Conservation (phyloP, 2,329 filamentous ascomycete genomes). For the Fusarium pseudoanthophilum region DNA sequence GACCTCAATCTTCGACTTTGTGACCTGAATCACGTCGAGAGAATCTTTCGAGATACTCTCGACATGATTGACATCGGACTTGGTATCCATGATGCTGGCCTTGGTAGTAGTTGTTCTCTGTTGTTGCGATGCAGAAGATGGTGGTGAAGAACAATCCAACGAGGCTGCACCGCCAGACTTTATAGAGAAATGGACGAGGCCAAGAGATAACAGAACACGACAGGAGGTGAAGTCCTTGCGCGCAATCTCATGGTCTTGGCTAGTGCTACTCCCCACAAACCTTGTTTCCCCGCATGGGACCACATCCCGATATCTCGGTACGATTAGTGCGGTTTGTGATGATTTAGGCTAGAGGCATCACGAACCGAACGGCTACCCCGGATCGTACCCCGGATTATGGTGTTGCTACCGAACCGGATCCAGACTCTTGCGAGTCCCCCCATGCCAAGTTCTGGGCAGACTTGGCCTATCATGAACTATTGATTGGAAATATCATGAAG, state of each 20-base stretch:
- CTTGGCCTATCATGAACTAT: slow-evolving; percentile 3
- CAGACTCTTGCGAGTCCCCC: background rate
- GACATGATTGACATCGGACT: slow-evolving; percentile 32
- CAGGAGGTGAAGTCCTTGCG: background rate
- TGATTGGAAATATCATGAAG: background rate
- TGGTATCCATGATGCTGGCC: slow-evolving; percentile 29
- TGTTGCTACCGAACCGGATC: slow-evolving; percentile 33
- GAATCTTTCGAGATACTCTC: slow-evolving; percentile 32
- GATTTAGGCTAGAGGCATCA: slow-evolving; percentile 20
- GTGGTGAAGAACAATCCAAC: background rate
- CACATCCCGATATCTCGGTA: slow-evolving; percentile 34
- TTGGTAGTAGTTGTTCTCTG: background rate
- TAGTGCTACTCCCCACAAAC: slow-evolving; percentile 21
- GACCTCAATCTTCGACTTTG: slow-evolving; percentile 32
- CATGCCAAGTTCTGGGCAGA: slow-evolving; percentile 4
- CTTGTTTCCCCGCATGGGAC: slow-evolving; percentile 29
- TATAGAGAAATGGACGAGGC: slow-evolving; percentile 16
- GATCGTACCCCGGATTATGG: slow-evolving; percentile 18
- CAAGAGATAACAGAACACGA: slow-evolving; percentile 9
- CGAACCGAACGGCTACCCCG: slow-evolving; percentile 28
- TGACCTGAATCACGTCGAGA: slow-evolving; percentile 28
- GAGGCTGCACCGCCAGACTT: slow-evolving; percentile 3
- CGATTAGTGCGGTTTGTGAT: background rate
- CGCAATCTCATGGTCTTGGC: slow-evolving; percentile 12
- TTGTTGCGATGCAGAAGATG: slow-evolving; percentile 10